Evolutionary conservation across 176 grass and related monocot genomes (phyloP).

Genomic region (Melocanna baccifera): DNA sequence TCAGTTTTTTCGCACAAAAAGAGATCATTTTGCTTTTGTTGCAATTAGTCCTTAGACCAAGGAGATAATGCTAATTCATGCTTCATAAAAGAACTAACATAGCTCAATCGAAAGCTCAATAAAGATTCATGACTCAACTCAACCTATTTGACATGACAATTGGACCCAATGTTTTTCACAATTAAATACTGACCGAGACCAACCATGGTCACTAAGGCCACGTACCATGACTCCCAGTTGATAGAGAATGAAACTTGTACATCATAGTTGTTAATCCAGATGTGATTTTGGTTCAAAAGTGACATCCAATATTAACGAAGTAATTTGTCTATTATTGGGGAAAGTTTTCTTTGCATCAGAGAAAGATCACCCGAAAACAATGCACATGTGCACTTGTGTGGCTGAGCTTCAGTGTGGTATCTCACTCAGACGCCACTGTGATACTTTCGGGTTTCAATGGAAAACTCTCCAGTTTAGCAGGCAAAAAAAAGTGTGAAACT

Average conservation of each 20-base stretch:
- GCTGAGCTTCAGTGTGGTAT: background rate
- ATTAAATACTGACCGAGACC: background rate
- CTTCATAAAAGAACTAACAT: no score
- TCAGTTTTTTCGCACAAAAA: no score
- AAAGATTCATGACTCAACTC: no score
- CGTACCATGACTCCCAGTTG: background rate
- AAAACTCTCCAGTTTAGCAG: background rate
- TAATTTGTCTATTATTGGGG: background rate
- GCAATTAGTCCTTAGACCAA: no score
- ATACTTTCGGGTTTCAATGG: background rate
- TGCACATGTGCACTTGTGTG: background rate
- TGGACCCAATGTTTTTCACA: background rate
- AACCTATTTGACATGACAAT: no score
- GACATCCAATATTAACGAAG: slow-evolving; percentile 1
- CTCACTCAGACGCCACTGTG: background rate
- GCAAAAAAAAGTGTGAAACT: no score
- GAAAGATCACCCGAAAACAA: background rate
- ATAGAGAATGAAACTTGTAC: background rate
- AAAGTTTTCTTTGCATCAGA: background rate
- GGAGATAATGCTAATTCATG: no score
- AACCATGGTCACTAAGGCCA: background rate
- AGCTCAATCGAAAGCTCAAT: no score
- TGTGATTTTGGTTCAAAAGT: slow-evolving; percentile 4
- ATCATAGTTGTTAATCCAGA: background rate
- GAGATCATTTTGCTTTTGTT: no score